Base-by-base conservation (phyloP, 208 protist species). In the Leishmania tropica region DNA sequence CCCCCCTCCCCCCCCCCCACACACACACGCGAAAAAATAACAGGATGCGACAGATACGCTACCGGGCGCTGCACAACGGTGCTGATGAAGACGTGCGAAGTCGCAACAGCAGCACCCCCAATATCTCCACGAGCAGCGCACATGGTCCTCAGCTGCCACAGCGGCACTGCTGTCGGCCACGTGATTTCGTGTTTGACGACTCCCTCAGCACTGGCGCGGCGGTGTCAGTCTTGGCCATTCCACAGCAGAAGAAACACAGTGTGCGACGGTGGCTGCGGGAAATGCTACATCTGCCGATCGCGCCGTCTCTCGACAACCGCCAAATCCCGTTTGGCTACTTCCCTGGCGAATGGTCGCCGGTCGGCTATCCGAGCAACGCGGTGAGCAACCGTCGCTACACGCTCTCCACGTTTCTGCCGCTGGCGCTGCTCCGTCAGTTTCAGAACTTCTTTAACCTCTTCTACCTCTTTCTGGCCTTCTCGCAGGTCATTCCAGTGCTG, bases 301-400 rank as follows among this genome's bases (percentile, higher is more conserved):
- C 60, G 45, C 80, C 78, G 13, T 84, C 84, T 45, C 68, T 84
- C 45, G 86, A 88, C 78, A 80, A 82, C 11, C 89, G 91, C 28
- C 87, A 83, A 8, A 88, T 95, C 48, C 81, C 91, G 0, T 75
- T 96, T 21, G 91, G 93, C 1, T 93, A 88, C 73, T 51, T 79
- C 10, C 67, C 75, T 17, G 64, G 67, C 0, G 87, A 88, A 45
- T 95, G 91, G 91, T 87, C 78, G 19, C 87, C 81, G 0, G 75
- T 56, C 1, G 90, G 88, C 40, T 96, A 89, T 78, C 83, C 91
- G 2, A 56, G 76, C 68, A 98, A 98, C 87, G 90, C 89, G 5
- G 92, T 96, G n/a, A 93, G 93, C 83, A 97, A 97, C 80, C 81
- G 91, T 17, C 92, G 92, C 48, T 97, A 93, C 82, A 94, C 91